These are phyloP conservation scores for Alternaria viburni DNA, from an alignment of 2,329 filamentous ascomycete genomes.

Conservation along the genomic window DNA sequence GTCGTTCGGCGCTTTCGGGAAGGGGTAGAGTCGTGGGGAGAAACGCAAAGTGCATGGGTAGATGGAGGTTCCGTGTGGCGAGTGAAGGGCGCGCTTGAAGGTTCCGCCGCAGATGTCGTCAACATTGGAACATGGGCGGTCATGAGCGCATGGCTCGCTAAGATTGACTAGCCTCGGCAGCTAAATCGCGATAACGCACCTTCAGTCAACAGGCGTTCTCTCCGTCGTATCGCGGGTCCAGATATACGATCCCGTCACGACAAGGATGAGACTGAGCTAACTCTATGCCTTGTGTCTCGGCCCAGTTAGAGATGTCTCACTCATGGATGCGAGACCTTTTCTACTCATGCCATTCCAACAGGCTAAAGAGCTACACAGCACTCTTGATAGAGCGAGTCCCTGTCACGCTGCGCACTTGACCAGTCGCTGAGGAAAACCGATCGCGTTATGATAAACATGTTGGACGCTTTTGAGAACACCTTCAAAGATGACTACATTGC, in stretches of 20 bases:
- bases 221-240: neutral
- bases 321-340: neutral
- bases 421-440: neutral
- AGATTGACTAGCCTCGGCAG: slow-evolving; percentile 18
- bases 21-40: neutral
- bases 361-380: neutral
- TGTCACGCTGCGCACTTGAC: neutral
- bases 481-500: neutral
- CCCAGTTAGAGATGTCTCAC: neutral
- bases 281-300: neutral
- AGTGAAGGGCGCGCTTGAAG: neutral
- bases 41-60: neutral
- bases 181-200: slow-evolving; percentile 14
- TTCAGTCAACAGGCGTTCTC: neutral
- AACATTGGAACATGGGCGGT: slow-evolving; percentile 11
- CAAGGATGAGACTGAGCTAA: neutral
- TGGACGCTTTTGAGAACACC: neutral
- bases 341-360: neutral
- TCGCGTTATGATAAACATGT: neutral
- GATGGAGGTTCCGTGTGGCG: neutral
- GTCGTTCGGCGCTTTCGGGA: neutral
- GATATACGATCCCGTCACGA: neutral
- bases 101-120: slow-evolving; percentile 19
- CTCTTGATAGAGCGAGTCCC: neutral
- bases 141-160: slow-evolving; percentile 24